Evolutionary conservation across 2,329 filamentous ascomycete genomes (phyloP).

Genomic region (Biscogniauxia sp.): DNA sequence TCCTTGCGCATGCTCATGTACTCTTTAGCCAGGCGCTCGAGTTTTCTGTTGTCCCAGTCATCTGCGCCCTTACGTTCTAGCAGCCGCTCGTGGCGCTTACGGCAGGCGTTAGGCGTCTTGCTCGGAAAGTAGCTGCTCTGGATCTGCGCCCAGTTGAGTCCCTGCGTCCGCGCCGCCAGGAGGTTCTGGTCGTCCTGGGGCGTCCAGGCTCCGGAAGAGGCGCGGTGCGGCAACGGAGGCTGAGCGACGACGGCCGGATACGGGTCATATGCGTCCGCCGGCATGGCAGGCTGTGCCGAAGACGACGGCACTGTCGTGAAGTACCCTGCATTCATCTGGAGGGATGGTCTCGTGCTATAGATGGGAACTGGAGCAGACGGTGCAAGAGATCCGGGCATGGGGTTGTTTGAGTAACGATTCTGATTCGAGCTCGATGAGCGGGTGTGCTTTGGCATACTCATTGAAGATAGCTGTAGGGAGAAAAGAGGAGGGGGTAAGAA

Average conservation of each 20-base stretch:
- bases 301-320: slow-evolving; percentile 37
- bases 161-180: slow-evolving; percentile 67
- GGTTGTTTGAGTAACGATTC: slow-evolving; percentile 34
- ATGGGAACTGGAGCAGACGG: slow-evolving; percentile 40
- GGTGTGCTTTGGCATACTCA: slow-evolving; percentile 46
- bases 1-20: slow-evolving; percentile 79
- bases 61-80: slow-evolving; percentile 73
- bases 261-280: slow-evolving; percentile 39
- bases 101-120: slow-evolving; percentile 81
- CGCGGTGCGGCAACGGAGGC: slow-evolving; percentile 45
- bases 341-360: slow-evolving; percentile 39
- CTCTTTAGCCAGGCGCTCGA: slow-evolving; percentile 71
- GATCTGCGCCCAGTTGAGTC: slow-evolving; percentile 82
- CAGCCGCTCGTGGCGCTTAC: slow-evolving; percentile 82
- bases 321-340: slow-evolving; percentile 39
- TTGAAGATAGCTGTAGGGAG: slow-evolving; percentile 12
- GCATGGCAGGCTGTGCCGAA: slow-evolving; percentile 33
- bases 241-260: slow-evolving; percentile 38
- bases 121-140: slow-evolving; percentile 71
- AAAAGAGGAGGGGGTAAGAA: not conserved
- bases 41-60: slow-evolving; percentile 74
- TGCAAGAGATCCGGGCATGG: slow-evolving; percentile 40
- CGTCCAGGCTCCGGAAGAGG: slow-evolving; percentile 69
- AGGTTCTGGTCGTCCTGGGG: slow-evolving; percentile 72
- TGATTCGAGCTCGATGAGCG: slow-evolving; percentile 40